Evolutionary conservation across 176 grass and related monocot genomes (phyloP), one percentile per base, ranked within the genome.

Genomic region (Carex scoparia): DNA sequence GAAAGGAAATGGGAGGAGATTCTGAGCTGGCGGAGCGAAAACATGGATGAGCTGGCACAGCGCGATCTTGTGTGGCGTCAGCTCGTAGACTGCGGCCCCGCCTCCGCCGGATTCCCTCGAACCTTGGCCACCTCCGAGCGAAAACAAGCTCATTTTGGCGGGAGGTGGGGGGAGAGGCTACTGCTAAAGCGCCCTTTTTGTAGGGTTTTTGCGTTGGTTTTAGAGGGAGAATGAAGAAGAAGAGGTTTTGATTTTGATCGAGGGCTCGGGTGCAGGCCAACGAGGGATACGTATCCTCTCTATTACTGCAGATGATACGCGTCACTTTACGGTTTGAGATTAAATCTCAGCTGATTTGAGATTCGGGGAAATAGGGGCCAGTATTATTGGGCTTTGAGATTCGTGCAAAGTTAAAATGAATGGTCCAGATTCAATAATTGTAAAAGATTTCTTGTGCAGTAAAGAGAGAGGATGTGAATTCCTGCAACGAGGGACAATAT

Each of bases 61-160:
- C 5, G 93, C 93, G 59, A 99, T 88, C 88, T 90, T 91, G 85
- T 99, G 93, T 80, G 93, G 96, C 19, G 96, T 99, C 37, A 95
- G 80, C 42, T 93, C 87, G 89, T 91, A 91, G 1, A 95, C 61
- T 33, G 64, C 88, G 37, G 13, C 59, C 0, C 78, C 35, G 0
- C 80, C 88, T 16, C 84, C 86, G 7, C 63, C 80, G 1, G 16
- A 63, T 15, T 90, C 85, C 80, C 84, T 84, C 14, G 54, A 35
- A 56, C 56, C 64, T 37, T 53, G 67, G 44, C 68, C 88, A 33
- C 85, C 68, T 23, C 77, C 79, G 33, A 84, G 86, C 33, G 81
- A 73, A 48, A 91, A 87, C 70, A 84, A 78, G 77, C 86, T 94
- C 93, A 93, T 98, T 69, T 84, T 35, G 59, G 23, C 46, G 19